phyloP scores from a whole-genome alignment of 1,284 basidiomycete species.

The Testicularia cyperi region DNA sequence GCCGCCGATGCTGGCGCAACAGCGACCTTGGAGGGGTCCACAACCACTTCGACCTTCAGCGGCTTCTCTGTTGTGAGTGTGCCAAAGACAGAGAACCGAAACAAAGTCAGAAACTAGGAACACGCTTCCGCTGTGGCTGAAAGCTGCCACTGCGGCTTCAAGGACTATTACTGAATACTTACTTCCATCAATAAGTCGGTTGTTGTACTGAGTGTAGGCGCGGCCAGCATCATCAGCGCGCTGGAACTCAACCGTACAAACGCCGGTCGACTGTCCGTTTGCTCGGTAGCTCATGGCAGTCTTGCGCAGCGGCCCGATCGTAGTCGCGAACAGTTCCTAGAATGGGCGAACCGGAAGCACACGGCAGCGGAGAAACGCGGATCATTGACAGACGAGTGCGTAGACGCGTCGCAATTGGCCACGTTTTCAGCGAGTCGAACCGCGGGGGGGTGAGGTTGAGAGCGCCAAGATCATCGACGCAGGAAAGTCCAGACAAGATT shows the following conservation, averaged over 20 bases:
- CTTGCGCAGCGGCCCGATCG: slow-evolving; percentile 81
- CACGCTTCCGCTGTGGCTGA: no score
- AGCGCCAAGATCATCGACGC: no score
- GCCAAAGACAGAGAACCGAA: slow-evolving; percentile 40
- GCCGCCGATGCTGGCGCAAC: slow-evolving; percentile 57
- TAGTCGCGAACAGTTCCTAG: slow-evolving; percentile 88
- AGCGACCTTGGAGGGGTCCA: slow-evolving; percentile 75
- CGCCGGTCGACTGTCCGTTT: slow-evolving; percentile 82
- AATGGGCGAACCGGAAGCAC: background rate
- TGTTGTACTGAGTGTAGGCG: slow-evolving; percentile 93
- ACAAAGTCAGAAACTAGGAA: no score
- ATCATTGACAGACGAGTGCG: no score
- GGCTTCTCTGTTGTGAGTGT: slow-evolving; percentile 68
- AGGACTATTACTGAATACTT: slow-evolving; percentile 59
- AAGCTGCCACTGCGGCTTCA: no score
- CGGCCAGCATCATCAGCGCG: slow-evolving; percentile 85
- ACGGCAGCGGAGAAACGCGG: no score
- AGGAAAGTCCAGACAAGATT: no score
- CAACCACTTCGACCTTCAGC: slow-evolving; percentile 96
- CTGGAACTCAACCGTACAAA: slow-evolving; percentile 82
- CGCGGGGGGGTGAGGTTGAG: no score
- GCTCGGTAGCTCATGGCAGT: slow-evolving; percentile 84
- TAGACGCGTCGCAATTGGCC: no score
- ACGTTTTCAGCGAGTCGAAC: no score
- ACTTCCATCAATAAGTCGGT: slow-evolving; percentile 99